Conservation (phyloP, 2,329 filamentous ascomycete species). For the Torrubiella hemipterigena region DNA sequence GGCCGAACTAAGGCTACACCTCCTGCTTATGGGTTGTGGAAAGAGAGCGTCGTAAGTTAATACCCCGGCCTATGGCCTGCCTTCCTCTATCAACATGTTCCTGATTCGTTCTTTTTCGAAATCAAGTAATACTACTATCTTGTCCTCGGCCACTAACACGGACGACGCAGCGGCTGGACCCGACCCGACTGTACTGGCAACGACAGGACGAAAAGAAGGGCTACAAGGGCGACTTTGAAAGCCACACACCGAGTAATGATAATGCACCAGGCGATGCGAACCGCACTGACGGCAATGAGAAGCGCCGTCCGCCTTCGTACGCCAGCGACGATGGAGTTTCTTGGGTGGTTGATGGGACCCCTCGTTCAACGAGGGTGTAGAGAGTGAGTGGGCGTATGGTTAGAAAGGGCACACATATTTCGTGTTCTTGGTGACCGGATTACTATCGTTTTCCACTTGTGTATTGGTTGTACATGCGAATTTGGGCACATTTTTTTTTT, state of each 20-base stretch:
- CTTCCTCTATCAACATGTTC: not conserved
- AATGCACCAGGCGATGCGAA: not conserved
- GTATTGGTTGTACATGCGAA: no score
- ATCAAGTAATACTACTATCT: no score
- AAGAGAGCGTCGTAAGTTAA: slow-evolving; percentile 63
- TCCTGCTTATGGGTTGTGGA: slow-evolving; percentile 78
- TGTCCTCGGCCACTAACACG: no score
- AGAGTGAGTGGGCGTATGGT: no score
- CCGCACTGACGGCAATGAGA: no score
- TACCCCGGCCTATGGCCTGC: not conserved
- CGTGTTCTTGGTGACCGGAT: no score
- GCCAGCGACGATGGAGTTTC: slow-evolving; percentile 61
- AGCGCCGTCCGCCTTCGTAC: slow-evolving; percentile 61
- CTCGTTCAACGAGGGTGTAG: slow-evolving; percentile 47
- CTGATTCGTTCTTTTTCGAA: no score
- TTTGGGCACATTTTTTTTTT: no score
- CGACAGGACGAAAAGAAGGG: slow-evolving; percentile 35
- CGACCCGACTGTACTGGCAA: slow-evolving; percentile 72
- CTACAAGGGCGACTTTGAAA: no score
- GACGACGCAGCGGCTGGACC: slow-evolving; percentile 55
- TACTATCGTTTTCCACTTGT: no score
- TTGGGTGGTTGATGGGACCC: slow-evolving; percentile 58
- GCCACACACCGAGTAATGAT: slow-evolving; percentile 3
- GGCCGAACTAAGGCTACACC: slow-evolving; percentile 53
- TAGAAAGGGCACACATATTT: no score